Base-by-base conservation (phyloP, 768 basidiomycete species). In the Lactarius pseudohatsudake region DNA sequence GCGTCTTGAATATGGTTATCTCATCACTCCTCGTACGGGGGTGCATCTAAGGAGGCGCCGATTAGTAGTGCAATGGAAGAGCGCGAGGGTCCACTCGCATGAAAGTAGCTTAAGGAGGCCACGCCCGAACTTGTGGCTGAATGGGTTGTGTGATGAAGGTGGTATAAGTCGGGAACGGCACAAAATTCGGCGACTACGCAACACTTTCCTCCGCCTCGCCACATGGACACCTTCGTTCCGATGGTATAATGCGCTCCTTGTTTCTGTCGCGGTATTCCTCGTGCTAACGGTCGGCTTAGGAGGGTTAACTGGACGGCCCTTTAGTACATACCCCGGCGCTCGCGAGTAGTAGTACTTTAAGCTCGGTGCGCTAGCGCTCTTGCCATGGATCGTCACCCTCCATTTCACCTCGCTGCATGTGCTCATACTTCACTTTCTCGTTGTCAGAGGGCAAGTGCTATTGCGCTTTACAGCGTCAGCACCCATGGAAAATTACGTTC, bases 201-300 rank as follows among this genome's bases (percentile, higher is more conserved):
- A 93, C 72, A 94, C 95, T 1, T 98, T 96, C 80, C 83, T 84
- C 70, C 97, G 92, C 72, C 87, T 98, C 45, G 84, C 87, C 5
- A 93, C 96, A 0, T 97, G 50, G 96, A 95, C 95, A 97, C 75
- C 82, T 98, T 15, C 84, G 98, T 26, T 93, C 91, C 1, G 95
- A 98, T 72, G 92, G 94, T 91, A 61, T 54, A 84, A 76, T 38
- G 11, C 0, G 4, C 40, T 4, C 11, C 11, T 34, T 34, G 1
- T 22, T 38, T 40, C 57, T 34, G 32, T 53, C 47, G 41, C 58
- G 7, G 10, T 28, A 30, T 15, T 32, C 22, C n/a, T 54, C 47
- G 47, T 59, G 56, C 64, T 57, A 10, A n/a, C 13, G 13, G 28
- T 30, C n/a, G 15, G 4, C 36, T 11, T 43, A 93, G 89, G 94